phyloP scores from a whole-genome alignment of 805 yeast species.

The Blastobotrys parvus region DNA sequence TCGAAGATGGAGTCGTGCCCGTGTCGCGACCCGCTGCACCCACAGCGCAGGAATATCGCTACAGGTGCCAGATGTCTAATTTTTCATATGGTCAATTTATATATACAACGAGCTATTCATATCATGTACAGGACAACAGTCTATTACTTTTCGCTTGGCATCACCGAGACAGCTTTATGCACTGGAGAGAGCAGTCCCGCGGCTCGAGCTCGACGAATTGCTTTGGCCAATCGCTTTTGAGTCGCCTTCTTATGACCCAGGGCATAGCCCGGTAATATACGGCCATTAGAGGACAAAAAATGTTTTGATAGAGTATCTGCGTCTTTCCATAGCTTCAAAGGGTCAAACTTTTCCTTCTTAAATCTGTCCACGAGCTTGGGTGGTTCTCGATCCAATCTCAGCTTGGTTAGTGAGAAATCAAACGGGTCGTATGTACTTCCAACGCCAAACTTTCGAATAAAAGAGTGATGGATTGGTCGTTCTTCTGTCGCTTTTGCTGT shows the following conservation, averaged over 20 bases:
- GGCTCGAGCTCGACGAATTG: conserved; percentile 71
- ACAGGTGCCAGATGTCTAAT: no score
- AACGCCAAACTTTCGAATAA: conserved; percentile 40
- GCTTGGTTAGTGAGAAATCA: conserved; percentile 60
- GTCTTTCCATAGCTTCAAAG: conserved; percentile 29
- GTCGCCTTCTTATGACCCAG: conserved; percentile 60
- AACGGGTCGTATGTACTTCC: conserved; percentile 69
- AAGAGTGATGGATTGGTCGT: conserved; percentile 26
- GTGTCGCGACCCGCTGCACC: no score
- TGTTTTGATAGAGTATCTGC: conserved; percentile 59
- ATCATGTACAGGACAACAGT: neutral
- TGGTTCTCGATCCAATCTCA: conserved; percentile 35
- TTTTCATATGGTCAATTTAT: no score
- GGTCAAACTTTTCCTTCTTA: conserved; percentile 25
- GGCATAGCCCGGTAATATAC: conserved; percentile 61
- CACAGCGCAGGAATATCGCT: no score
- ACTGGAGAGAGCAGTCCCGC: conserved; percentile 71
- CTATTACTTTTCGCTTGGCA: neutral
- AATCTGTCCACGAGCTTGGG: conserved; percentile 10
- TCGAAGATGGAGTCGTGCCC: no score
- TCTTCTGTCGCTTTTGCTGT: neutral
- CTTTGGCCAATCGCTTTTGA: conserved; percentile 65
- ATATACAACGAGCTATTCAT: neutral
- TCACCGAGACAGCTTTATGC: conserved; percentile 33
- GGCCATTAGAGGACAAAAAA: conserved; percentile 67